Evolutionary conservation across 2,329 filamentous ascomycete genomes (phyloP), one percentile per base, ranked within the genome.

Genomic region (Onygenales sp.): DNA sequence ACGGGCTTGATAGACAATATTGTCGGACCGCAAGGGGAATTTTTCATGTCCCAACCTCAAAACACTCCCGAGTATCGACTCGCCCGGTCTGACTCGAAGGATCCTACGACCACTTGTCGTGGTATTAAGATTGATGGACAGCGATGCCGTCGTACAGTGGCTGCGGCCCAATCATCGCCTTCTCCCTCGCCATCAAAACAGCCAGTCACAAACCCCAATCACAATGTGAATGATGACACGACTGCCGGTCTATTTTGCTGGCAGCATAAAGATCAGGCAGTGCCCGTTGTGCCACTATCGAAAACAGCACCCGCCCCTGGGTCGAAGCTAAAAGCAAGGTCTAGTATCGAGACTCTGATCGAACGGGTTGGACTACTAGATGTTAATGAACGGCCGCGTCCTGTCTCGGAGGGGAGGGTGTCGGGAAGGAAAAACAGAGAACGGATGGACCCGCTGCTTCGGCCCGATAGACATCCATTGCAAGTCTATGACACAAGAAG

Each of bases 231-330:
- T 45, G 42, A 52, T 54, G 59, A 66, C 50, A 60, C 62, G 49
- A 54, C 67, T 58, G 51, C 66, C 1, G 57, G 61, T 11, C 79
- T 85, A 49, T 96, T 90, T 72, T 97, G 92, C 75, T 95, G 88
- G 86, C 90, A 96, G 68, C 93, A 98, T 74, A 91, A 88, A 66
- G 89, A 93, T 54, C 93, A 98, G 69, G 89, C 89, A 2, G 62
- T 53, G 65, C 67, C 41, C 21, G 41, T 35, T 10, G 38, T 33
- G 9, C 8, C 36, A 32, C 13, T 14, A 7, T 36, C 63, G 68
- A 54, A 75, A 77, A 7, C 67, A 75, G 2, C 68, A 67, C 44
- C 76, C 75, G 14, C 77, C 71, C 56, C 73, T 75, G 2, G 74
- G 75, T 77, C 81, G 6, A 80, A 84, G 3, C 69, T 85, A 52